phyloP scores from a whole-genome alignment of 108 stramenopile species.

The Craspedostauros australis region DNA sequence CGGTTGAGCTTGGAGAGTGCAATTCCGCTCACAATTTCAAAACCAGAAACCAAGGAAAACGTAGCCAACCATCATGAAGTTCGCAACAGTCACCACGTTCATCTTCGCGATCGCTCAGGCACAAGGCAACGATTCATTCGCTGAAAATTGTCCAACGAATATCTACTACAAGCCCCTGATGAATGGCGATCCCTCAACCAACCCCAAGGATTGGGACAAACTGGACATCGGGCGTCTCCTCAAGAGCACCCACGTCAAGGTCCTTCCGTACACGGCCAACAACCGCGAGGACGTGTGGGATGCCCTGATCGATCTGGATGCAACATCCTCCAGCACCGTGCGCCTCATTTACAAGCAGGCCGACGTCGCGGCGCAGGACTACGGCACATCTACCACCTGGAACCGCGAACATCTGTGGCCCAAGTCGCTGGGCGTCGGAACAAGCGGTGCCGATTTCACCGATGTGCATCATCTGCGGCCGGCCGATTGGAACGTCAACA shows the following conservation, averaged over 20 bases:
- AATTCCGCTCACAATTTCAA: not conserved
- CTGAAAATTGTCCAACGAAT: no score
- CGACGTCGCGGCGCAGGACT: slow-evolving; percentile 15
- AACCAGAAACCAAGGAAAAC: no score
- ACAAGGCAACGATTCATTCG: no score
- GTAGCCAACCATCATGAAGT: no score
- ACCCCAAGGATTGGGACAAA: no score
- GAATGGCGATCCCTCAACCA: no score
- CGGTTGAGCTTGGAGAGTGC: not conserved
- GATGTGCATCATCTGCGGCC: slow-evolving; percentile 68
- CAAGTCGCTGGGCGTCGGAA: slow-evolving; percentile 42
- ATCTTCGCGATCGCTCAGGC: no score
- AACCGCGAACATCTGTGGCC: slow-evolving; percentile 83
- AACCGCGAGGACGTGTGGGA: slow-evolving; percentile 48
- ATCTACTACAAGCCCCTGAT: no score
- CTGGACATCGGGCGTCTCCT: no score
- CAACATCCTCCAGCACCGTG: slow-evolving; percentile 17
- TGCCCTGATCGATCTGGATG: slow-evolving; percentile 49
- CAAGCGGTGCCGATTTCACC: slow-evolving; percentile 39
- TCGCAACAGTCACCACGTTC: no score
- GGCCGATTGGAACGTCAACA: slow-evolving; percentile 58
- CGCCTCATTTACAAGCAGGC: slow-evolving; percentile 35
- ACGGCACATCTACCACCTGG: slow-evolving; percentile 47
- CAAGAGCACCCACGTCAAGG: slow-evolving; percentile 45
- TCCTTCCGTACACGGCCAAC: slow-evolving; percentile 46